These are phyloP conservation scores for Spencermartinsiella ligniputridi DNA, from an alignment of 1,139 yeast genomes.

Conservation along the genomic window DNA sequence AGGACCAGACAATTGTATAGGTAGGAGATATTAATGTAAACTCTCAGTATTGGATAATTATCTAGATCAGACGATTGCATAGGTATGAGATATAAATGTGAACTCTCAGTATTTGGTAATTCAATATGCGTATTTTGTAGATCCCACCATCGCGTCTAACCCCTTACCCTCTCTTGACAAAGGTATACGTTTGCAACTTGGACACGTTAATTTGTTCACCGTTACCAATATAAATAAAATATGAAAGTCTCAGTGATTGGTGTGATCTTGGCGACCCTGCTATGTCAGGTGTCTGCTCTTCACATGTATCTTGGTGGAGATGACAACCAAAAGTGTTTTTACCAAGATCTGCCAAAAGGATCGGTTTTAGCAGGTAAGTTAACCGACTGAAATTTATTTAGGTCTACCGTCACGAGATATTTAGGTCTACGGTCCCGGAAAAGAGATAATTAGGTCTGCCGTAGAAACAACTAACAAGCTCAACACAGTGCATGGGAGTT, in stretches of 20 bases:
- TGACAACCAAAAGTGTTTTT: constrained; percentile 55
- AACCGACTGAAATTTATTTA: no score
- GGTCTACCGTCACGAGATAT: no score
- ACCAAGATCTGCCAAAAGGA: constrained; percentile 57
- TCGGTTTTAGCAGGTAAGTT: constrained; percentile 51
- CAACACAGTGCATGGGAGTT: constrained; percentile 54
- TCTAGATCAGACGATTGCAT: no score
- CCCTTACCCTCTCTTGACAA: not conserved
- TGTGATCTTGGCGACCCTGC: not conserved
- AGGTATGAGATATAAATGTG: no score
- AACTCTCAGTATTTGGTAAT: no score
- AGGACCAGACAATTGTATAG: no score
- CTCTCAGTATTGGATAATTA: no score
- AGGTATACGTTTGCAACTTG: constrained; percentile 1
- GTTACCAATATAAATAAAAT: not conserved
- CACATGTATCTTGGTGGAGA: constrained; percentile 58
- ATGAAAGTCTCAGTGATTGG: not conserved
- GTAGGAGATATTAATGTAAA: no score
- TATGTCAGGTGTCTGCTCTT: constrained; percentile 28
- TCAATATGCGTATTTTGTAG: no score
- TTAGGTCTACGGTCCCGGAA: no score
- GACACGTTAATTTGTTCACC: not conserved
- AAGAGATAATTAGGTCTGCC: no score
- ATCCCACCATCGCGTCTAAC: no score
- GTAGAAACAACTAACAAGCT: constrained; percentile 21